Evolutionary conservation across 2,329 filamentous ascomycete genomes (phyloP).

Genomic region (Phoma sp.): DNA sequence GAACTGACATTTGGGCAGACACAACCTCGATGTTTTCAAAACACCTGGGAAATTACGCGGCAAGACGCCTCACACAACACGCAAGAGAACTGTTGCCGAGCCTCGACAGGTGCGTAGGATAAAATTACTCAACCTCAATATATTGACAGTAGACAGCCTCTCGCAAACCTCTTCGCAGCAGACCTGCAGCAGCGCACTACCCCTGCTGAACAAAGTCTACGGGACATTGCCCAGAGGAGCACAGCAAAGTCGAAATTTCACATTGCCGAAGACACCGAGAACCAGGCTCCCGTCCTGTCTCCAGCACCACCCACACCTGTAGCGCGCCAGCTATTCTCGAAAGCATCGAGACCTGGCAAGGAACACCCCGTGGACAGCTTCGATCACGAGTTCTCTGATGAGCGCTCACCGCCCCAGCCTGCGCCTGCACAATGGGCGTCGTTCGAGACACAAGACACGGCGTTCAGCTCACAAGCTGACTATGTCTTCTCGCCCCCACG

Average conservation of each 20-base stretch:
- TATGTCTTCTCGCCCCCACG: constrained; percentile 42
- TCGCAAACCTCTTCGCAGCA: constrained; percentile 58
- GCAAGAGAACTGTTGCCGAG: constrained; percentile 64
- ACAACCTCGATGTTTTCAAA: constrained; percentile 95
- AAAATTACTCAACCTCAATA: constrained; percentile 52
- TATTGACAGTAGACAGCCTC: constrained; percentile 49
- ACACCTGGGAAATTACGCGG: constrained; percentile 84
- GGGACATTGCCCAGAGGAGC: constrained; percentile 59
- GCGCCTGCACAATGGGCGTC: constrained; percentile 42
- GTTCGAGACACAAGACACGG: constrained; percentile 40
- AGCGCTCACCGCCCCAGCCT: constrained; percentile 19
- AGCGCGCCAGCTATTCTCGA: constrained; percentile 39
- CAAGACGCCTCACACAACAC: constrained; percentile 77
- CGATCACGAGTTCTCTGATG: constrained; percentile 21
- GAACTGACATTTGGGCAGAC: constrained; percentile 62
- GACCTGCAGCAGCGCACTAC: constrained; percentile 58
- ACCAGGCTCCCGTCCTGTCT: constrained; percentile 31
- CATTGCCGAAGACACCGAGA: constrained; percentile 64
- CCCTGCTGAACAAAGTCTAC: constrained; percentile 58
- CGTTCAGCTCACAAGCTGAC: constrained; percentile 34
- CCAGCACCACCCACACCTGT: constrained; percentile 37
- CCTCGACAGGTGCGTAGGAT: constrained; percentile 68
- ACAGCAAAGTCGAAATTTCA: constrained; percentile 67
- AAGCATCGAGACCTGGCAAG: constrained; percentile 36
- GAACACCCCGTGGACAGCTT: constrained; percentile 35